Percentiles rank a stretch among this genome's conserved stretches.
Conservation (phyloP, 352 stramenopile genomes). For the Globisporangium lucens region DNA sequence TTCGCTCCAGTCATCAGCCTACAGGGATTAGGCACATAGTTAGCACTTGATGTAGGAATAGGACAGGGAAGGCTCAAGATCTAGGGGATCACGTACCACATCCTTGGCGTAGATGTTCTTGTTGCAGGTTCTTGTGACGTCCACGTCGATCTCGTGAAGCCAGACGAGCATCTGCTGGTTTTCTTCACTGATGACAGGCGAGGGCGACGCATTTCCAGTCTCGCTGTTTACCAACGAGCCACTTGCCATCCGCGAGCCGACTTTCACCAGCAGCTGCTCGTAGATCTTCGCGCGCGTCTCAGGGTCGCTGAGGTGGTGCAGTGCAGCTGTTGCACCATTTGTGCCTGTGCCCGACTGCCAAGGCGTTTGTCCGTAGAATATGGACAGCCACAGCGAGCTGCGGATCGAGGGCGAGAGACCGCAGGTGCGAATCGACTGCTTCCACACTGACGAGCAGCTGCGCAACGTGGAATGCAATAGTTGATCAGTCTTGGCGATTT, state of each 20-base stretch:
- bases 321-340: slow-evolving; percentile 15
- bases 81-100: slow-evolving; percentile 10
- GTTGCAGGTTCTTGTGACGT: slow-evolving; percentile 72
- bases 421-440: slow-evolving; percentile 61
- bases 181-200: slow-evolving; percentile 30
- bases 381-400: slow-evolving; percentile 59
- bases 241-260: slow-evolving; percentile 41
- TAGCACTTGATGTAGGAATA: background rate
- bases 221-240: slow-evolving; percentile 9
- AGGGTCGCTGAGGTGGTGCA: slow-evolving; percentile 37
- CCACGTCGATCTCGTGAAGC: slow-evolving; percentile 81
- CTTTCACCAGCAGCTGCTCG: slow-evolving; percentile 59
- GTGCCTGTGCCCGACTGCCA: slow-evolving; percentile 24
- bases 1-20: slow-evolving; percentile 17
- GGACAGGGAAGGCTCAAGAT: background rate
- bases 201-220: background rate
- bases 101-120: slow-evolving; percentile 45
- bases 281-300: slow-evolving; percentile 55
- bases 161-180: slow-evolving; percentile 53
- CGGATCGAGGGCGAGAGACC: slow-evolving; percentile 44
- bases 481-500: slow-evolving; percentile 30
- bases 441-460: slow-evolving; percentile 60
- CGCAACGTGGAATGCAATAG: slow-evolving; percentile 15
- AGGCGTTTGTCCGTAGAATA: slow-evolving; percentile 57
- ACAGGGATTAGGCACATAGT: background rate